Conservation (phyloP, 2,329 filamentous ascomycete genomes). For the Tolypocladium ophioglossoides region DNA sequence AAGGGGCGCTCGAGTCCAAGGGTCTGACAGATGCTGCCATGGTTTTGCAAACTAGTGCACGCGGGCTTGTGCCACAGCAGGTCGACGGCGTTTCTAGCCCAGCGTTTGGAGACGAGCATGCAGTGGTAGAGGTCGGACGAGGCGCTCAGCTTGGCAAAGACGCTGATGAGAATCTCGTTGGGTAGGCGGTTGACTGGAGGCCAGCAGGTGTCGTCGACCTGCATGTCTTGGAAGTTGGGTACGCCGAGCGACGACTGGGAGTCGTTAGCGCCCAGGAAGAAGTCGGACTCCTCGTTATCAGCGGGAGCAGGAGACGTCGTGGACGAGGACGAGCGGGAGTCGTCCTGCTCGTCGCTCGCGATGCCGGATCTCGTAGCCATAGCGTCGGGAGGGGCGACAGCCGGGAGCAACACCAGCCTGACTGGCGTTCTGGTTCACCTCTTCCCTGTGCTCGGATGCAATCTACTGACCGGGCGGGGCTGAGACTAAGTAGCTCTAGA, state of each 20-base stretch:
- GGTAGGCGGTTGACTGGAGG: constrained; percentile 80
- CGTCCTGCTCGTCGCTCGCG: constrained; percentile 29
- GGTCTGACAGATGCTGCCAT: constrained; percentile 71
- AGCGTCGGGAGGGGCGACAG: constrained; percentile 6
- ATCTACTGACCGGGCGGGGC: neutral
- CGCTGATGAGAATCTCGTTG: constrained; percentile 86
- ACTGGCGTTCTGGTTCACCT: neutral
- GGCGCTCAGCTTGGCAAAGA: constrained; percentile 75
- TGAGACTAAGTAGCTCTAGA: neutral
- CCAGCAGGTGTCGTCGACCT: constrained; percentile 55
- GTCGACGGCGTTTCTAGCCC: constrained; percentile 87
- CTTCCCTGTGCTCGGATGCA: neutral
- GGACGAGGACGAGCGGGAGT: constrained; percentile 53
- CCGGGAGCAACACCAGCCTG: constrained; percentile 6
- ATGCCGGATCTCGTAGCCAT: constrained; percentile 10
- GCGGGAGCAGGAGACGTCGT: constrained; percentile 65
- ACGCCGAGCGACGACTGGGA: constrained; percentile 85
- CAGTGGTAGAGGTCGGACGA: constrained; percentile 72
- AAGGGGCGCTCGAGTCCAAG: constrained; percentile 63
- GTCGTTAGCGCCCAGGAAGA: constrained; percentile 81
- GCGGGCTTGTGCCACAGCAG: constrained; percentile 90
- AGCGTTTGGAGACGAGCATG: constrained; percentile 89
- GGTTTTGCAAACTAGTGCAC: constrained; percentile 77
- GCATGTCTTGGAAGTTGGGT: constrained; percentile 66
- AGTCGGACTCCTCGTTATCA: constrained; percentile 88